Evolutionary conservation across 345 rosid species (phyloP).

Genomic region (Eucalyptus decipiens): DNA sequence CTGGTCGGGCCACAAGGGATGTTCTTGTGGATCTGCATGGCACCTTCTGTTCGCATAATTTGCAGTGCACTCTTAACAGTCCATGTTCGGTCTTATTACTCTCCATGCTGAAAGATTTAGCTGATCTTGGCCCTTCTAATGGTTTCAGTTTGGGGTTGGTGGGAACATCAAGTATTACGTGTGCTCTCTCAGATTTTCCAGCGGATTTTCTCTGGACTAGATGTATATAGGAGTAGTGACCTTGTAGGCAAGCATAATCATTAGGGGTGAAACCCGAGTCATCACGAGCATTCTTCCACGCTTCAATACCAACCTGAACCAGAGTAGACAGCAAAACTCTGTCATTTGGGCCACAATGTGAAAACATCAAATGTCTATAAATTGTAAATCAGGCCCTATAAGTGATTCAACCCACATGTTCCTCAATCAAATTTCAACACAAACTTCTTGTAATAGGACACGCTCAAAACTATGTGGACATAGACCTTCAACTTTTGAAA

Average conservation of each 20-base stretch:
- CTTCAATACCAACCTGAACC: slow-evolving; percentile 43
- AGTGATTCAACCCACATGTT: not conserved
- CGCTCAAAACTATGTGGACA: not conserved
- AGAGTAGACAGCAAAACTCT: not conserved
- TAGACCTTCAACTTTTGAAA: not conserved
- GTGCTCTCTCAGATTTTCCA: slow-evolving; percentile 11
- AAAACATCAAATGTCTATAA: not conserved
- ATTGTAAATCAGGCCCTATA: not conserved
- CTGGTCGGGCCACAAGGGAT: slow-evolving; percentile 35
- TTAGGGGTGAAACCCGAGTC: slow-evolving; percentile 44
- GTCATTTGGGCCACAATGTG: not conserved
- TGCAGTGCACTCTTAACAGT: slow-evolving; percentile 16
- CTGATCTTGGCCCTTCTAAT: not conserved
- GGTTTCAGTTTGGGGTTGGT: slow-evolving; percentile 10
- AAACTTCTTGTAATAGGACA: not conserved
- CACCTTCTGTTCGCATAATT: slow-evolving; percentile 21
- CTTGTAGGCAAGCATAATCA: slow-evolving; percentile 43
- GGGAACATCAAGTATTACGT: slow-evolving; percentile 32
- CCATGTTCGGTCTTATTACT: slow-evolving; percentile 9
- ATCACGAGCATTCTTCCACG: slow-evolving; percentile 52
- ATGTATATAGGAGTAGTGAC: slow-evolving; percentile 38
- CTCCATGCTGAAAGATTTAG: not conserved
- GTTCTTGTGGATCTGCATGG: slow-evolving; percentile 11
- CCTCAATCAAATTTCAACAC: not conserved
- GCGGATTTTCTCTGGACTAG: slow-evolving; percentile 42